These are phyloP conservation scores for Penicillium fuscoglaucum DNA, from an alignment of 2,329 filamentous ascomycete genomes.

Conservation along the genomic window DNA sequence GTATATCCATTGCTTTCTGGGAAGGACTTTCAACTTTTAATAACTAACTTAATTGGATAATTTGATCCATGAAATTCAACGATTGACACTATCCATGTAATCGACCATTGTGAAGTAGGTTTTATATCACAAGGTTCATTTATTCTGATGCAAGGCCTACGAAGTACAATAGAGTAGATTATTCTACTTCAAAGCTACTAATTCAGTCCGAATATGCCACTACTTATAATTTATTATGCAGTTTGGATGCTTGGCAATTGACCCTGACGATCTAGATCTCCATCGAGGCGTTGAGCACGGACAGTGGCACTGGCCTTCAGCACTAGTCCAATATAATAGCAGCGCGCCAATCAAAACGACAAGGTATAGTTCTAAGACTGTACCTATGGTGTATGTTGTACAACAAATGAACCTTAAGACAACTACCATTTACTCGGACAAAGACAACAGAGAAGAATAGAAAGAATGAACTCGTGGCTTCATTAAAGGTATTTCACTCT, in stretches of 20 bases:
- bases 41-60: not conserved
- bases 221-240: not conserved
- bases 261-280: not conserved
- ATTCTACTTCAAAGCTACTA: not conserved
- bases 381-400: not conserved
- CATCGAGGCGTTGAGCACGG: constrained; percentile 1
- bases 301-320: not conserved
- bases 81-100: not conserved
- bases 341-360: constrained; percentile 4
- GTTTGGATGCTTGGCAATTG: not conserved
- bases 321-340: not conserved
- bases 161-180: not conserved
- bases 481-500: constrained; percentile 12
- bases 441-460: not conserved
- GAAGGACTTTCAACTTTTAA: not conserved
- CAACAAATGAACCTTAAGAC: not conserved
- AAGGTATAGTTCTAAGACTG: not conserved
- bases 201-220: not conserved
- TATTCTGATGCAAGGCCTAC: not conserved
- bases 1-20: constrained; percentile 15
- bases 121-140: not conserved
- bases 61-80: not conserved
- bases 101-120: not conserved
- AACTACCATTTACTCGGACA: not conserved
- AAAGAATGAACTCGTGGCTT: constrained; percentile 15